A percentile compares a stretch with the other conserved stretches of the same genome.
phyloP scores from a whole-genome alignment of 345 rosid genomes.

The Melastoma malabathricum region DNA sequence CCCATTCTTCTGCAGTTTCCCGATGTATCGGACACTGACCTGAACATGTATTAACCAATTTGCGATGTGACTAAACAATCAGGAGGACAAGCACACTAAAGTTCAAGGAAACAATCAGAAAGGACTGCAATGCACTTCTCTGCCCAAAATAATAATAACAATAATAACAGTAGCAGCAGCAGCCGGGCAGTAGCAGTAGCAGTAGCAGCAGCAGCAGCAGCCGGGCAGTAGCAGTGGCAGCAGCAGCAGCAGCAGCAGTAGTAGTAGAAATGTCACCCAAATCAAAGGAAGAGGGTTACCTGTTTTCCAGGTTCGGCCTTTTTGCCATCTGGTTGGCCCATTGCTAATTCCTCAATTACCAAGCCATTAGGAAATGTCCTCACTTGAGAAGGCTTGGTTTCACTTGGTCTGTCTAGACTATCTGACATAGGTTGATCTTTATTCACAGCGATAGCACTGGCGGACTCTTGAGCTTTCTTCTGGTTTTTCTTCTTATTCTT shows the following conservation, averaged over 20 bases:
- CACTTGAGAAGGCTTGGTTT: constrained; percentile 41
- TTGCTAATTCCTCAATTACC: constrained; percentile 61
- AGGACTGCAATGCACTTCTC: background rate
- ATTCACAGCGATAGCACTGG: constrained; percentile 10
- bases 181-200: too few species aligned
- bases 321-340: constrained; percentile 88
- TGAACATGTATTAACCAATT: constrained; percentile 14
- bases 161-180: background rate
- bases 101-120: background rate
- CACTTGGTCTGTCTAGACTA: constrained; percentile 18
- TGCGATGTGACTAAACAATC: background rate
- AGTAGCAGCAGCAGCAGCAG: too few species aligned
- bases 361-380: constrained; percentile 79
- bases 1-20: constrained; percentile 86
- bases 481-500: constrained; percentile 61
- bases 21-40: constrained; percentile 70
- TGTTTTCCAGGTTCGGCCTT: constrained; percentile 69
- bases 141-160: background rate
- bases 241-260: too few species aligned
- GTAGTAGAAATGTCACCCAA: background rate
- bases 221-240: too few species aligned
- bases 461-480: constrained; percentile 33
- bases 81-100: background rate
- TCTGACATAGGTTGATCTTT: constrained; percentile 17
- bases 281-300: constrained; percentile 20